phyloP scores from a whole-genome alignment of 176 grass and related monocot species.

The Neostapfia colusana region DNA sequence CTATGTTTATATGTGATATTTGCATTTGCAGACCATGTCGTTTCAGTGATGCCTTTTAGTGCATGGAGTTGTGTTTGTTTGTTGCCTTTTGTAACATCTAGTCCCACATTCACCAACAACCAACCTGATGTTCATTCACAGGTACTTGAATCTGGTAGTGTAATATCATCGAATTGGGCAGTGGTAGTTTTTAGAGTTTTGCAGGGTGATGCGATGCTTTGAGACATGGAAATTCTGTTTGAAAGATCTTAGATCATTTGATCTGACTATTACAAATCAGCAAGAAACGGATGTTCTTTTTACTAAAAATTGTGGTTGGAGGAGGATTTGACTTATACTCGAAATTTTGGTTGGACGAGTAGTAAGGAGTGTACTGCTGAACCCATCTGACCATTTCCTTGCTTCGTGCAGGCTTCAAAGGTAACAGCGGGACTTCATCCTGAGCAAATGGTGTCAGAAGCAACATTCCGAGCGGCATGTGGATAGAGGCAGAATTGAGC shows the following conservation, averaged over 20 bases:
- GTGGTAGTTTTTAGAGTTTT: not conserved
- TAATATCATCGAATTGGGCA: not conserved
- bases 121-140: conserved; percentile 8
- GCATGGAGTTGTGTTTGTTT: not conserved
- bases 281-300: not conserved
- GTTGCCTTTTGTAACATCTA: not conserved
- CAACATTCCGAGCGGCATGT: conserved; percentile 1
- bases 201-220: not conserved
- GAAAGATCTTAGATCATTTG: not conserved
- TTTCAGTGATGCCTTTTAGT: not conserved
- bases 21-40: not conserved
- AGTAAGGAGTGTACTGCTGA: no score
- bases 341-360: no score
- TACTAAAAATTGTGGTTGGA: not conserved
- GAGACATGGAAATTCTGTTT: not conserved
- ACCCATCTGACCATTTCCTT: conserved; percentile 28
- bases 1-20: not conserved
- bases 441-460: conserved; percentile 8
- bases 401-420: conserved; percentile 24
- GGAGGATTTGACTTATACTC: not conserved
- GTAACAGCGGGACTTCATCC: conserved; percentile 3
- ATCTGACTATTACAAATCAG: not conserved
- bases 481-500: conserved; percentile 9
- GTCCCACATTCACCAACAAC: not conserved
- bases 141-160: not conserved